Evolutionary conservation across 176 grass and related monocot genomes (phyloP), one percentile per base, ranked within the genome.

Genomic region (Thalia dealbata): DNA sequence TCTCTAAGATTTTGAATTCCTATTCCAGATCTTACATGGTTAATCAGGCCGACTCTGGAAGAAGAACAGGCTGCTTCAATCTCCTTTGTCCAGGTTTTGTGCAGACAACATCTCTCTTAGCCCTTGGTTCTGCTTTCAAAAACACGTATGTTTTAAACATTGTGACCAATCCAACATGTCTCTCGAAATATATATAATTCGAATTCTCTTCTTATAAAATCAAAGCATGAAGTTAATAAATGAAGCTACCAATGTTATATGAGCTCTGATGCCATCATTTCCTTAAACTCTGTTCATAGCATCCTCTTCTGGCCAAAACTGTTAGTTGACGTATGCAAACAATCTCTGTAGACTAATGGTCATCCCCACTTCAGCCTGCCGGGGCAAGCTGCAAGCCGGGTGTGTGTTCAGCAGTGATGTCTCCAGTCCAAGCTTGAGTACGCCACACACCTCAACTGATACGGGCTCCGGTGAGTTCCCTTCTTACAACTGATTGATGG

Each of bases 381-480:
- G 15, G 52, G 69, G 6, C 56, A 73, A 41, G 46, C 35, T 14
- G 81, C 58, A 10, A 38, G 23, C 21, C 27, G 67, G 32, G 56
- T 56, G 52, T 44, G 71, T 38, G 30, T 83, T 78, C 43, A 69
- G 81, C 3, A 75, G 81, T 6, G 60, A 78, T 19, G 81, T 83
- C 14, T 78, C 73, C 60, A 74, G 81, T 14, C 69, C 75, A 2
- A 58, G 75, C 32, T 73, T 74, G 75, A 72, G 58, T 16, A 69
- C 73, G 29, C 81, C 69, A 0, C 75, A 83, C 69, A 67, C 81
- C 16, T n/a, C 19, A 13, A 83, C 75, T 2, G 48, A 26, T 60
- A 83, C 78, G 81, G 81, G 81, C 13, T 78, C 68, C 21, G 75
- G 75, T 15, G 16, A 25, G n/a, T 71, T 72, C 24, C 16, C 81